These are phyloP conservation scores for Globisporangium apiculatum DNA, from an alignment of 352 stramenopile species.

Conservation along the genomic window DNA sequence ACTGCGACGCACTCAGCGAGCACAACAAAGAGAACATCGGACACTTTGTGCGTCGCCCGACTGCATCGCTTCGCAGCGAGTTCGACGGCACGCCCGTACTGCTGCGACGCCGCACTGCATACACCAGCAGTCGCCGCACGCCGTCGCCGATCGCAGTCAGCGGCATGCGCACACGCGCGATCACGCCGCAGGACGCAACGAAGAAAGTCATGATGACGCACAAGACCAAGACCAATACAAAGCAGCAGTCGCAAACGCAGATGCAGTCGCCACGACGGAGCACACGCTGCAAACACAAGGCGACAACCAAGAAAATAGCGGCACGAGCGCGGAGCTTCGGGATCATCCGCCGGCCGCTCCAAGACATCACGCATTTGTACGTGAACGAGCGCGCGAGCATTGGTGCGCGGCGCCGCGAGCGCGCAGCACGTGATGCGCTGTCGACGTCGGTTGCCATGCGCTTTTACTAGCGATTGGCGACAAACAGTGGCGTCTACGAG, in stretches of 20 bases:
- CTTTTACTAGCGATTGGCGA: conserved; percentile 25
- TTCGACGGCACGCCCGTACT: conserved; percentile 8
- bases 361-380: conserved; percentile 66
- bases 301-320: conserved; percentile 15
- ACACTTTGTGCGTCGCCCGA: conserved; percentile 35
- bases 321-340: conserved; percentile 9
- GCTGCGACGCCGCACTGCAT: conserved; percentile 4
- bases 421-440: conserved; percentile 7
- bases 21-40: conserved; percentile 69
- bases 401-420: conserved; percentile 4
- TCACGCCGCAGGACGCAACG: conserved; percentile 22
- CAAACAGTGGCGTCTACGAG: too few species aligned
- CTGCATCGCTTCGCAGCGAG: conserved; percentile 8
- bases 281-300: conserved; percentile 7
- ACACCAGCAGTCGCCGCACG: neutral
- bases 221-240: conserved; percentile 13
- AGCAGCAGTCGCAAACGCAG: conserved; percentile 2
- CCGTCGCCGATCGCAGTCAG: conserved; percentile 3
- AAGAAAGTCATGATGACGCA: conserved; percentile 19
- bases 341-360: conserved; percentile 36
- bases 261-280: neutral
- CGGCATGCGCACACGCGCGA: conserved; percentile 3
- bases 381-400: conserved; percentile 25
- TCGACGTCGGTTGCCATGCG: conserved; percentile 41
- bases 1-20: conserved; percentile 27